These are phyloP conservation scores for Sistotremastrum suecicum DNA, from an alignment of 768 basidiomycete genomes.

Conservation along the genomic window DNA sequence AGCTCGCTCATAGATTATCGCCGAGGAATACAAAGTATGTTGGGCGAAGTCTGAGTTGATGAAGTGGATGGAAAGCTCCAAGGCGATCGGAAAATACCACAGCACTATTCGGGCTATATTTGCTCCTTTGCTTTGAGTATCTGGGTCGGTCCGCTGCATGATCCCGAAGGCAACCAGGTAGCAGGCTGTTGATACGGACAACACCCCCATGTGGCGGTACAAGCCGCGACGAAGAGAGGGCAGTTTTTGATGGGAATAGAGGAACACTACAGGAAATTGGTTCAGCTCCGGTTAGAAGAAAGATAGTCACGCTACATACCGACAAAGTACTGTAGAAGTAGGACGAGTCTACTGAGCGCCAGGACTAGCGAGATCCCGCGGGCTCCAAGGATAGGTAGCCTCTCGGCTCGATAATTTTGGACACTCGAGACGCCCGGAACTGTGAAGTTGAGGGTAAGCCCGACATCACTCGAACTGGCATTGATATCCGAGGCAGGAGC, in stretches of 20 bases:
- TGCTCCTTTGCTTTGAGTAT: not conserved
- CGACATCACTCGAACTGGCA: not conserved
- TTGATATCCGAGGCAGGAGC: not conserved
- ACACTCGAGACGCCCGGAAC: not conserved
- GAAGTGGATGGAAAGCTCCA: not conserved
- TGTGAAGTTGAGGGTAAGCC: not conserved
- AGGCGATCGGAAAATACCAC: not conserved
- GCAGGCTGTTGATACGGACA: not conserved
- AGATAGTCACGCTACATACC: constrained; percentile 1
- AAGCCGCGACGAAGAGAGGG: not conserved
- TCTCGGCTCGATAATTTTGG: not conserved
- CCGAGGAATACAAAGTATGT: not conserved
- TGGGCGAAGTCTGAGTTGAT: not conserved
- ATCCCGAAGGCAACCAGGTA: not conserved
- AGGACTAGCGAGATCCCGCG: not conserved
- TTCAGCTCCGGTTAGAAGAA: not conserved
- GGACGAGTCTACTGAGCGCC: not conserved
- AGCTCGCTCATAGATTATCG: not conserved
- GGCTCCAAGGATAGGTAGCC: not conserved
- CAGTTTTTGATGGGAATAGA: not conserved
- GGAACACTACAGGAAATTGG: not conserved
- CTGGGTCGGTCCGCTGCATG: not conserved
- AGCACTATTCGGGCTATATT: not conserved
- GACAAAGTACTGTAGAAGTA: not conserved
- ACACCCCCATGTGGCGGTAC: not conserved